Evolutionary conservation across 1,139 yeast genomes (phyloP).

Genomic region (Candida gigantensis): DNA sequence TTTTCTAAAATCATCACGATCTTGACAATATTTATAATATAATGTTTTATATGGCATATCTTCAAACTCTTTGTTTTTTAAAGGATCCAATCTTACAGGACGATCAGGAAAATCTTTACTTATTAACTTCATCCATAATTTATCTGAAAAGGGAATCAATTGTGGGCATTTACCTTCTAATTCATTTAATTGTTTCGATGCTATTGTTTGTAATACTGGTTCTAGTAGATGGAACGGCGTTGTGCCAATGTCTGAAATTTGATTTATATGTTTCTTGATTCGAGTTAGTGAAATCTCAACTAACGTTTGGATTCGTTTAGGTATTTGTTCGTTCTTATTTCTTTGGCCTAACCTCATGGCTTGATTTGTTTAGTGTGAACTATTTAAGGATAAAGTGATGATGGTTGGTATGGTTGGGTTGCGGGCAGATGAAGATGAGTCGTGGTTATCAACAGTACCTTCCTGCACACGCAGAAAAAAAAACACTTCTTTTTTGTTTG

Average conservation of each 20-base stretch:
- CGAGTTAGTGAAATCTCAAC: conserved; percentile 11
- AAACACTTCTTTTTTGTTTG: too few species aligned
- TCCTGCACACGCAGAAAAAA: too few species aligned
- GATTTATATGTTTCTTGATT: conserved; percentile 12
- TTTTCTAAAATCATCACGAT: conserved; percentile 47
- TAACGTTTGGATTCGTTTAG: conserved; percentile 12
- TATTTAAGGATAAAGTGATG: too few species aligned
- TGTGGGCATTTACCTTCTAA: conserved; percentile 48
- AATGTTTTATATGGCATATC: conserved; percentile 43
- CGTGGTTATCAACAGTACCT: too few species aligned
- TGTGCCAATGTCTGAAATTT: conserved; percentile 42
- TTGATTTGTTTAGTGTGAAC: too few species aligned
- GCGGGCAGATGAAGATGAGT: too few species aligned
- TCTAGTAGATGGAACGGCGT: conserved; percentile 51
- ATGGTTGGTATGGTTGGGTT: too few species aligned
- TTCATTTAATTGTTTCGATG: conserved; percentile 46
- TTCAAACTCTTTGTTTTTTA: conserved; percentile 3
- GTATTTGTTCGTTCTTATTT: conserved; percentile 50
- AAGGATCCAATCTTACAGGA: conserved; percentile 20
- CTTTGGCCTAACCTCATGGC: too few species aligned
- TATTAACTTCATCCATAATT: conserved; percentile 48
- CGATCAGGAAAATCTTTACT: conserved; percentile 53
- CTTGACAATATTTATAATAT: conserved; percentile 44
- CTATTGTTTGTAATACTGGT: conserved; percentile 45
- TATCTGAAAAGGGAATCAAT: conserved; percentile 50